Percentiles rank a stretch among this genome's conserved stretches.
These are phyloP conservation scores for Cyberlindnera amylophila DNA, from an alignment of 805 yeast genomes.

Conservation along the genomic window DNA sequence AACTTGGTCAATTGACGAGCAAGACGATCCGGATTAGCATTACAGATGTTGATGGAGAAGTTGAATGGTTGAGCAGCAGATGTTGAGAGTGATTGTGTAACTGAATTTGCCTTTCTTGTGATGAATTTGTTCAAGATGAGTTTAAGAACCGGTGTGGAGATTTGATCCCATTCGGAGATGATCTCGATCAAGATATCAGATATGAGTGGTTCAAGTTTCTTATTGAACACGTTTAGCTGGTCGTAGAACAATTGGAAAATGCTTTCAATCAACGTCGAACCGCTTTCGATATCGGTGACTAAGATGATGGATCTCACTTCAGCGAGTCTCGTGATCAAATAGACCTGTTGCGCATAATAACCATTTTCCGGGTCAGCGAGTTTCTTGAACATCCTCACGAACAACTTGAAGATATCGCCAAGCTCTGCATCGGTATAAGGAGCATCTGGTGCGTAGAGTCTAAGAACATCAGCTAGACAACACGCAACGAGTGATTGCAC, in stretches of 20 bases:
- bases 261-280: conserved; percentile 48
- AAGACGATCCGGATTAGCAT: conserved; percentile 65
- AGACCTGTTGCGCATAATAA: conserved; percentile 57
- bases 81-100: conserved; percentile 16
- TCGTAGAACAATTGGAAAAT: conserved; percentile 64
- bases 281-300: conserved; percentile 67
- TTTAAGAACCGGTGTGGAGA: conserved; percentile 59
- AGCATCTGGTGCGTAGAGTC: conserved; percentile 86
- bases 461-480: conserved; percentile 68
- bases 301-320: conserved; percentile 74
- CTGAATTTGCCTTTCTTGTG: conserved; percentile 17
- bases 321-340: conserved; percentile 62
- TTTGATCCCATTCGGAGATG: conserved; percentile 61
- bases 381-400: conserved; percentile 57
- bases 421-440: conserved; percentile 70
- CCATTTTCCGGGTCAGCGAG: conserved; percentile 55
- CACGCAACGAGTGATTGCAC: conserved; percentile 69
- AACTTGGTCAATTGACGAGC: conserved; percentile 74
- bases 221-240: conserved; percentile 43
- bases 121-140: conserved; percentile 64
- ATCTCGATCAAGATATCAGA: conserved; percentile 73
- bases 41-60: conserved; percentile 65
- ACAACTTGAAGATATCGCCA: conserved; percentile 59
- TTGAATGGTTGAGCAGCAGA: conserved; percentile 49
- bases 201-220: conserved; percentile 55